A percentile compares a stretch with the other conserved stretches of the same genome.
Evolutionary conservation across 495 filamentous ascomycete genomes (phyloP).

Genomic region (Cercophora samala): DNA sequence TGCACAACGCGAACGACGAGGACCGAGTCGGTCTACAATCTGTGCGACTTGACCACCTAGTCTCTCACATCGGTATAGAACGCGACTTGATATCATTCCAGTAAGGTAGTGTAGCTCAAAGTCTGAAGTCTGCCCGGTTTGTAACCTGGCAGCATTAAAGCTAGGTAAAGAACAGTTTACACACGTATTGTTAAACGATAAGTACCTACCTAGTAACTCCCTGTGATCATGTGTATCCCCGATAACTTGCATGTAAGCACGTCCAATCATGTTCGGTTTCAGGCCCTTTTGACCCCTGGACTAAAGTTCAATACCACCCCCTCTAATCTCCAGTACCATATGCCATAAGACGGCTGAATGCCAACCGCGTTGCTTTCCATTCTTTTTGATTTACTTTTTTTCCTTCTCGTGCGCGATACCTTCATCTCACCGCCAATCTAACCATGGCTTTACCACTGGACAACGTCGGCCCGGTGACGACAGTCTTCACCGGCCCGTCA

Average conservation of each 20-base stretch:
- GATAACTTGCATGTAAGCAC: background rate
- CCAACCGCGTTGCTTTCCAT: background rate
- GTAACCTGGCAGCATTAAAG: no score
- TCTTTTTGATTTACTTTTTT: background rate
- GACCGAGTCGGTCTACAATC: no score
- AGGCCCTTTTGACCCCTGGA: background rate
- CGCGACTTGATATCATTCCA: no score
- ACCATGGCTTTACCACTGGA: slow-evolving; percentile 1
- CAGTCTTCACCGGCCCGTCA: slow-evolving; percentile 14
- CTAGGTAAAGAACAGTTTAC: no score
- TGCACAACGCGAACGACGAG: no score
- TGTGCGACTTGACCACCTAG: no score
- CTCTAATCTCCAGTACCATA: background rate
- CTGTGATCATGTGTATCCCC: background rate
- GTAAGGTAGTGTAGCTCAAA: no score
- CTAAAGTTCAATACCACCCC: background rate
- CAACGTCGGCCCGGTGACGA: slow-evolving; percentile 9
- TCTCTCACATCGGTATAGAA: no score
- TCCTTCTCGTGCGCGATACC: background rate
- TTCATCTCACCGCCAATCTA: no score
- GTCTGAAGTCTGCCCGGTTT: no score
- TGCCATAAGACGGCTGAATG: background rate
- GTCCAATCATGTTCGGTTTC: background rate
- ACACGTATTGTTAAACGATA: no score
- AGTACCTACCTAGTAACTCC: no score